Percentiles rank a stretch among this genome's conserved stretches.
Evolutionary conservation across 2,329 filamentous ascomycete species (phyloP).

Genomic region (Alternaria incomplexa): DNA sequence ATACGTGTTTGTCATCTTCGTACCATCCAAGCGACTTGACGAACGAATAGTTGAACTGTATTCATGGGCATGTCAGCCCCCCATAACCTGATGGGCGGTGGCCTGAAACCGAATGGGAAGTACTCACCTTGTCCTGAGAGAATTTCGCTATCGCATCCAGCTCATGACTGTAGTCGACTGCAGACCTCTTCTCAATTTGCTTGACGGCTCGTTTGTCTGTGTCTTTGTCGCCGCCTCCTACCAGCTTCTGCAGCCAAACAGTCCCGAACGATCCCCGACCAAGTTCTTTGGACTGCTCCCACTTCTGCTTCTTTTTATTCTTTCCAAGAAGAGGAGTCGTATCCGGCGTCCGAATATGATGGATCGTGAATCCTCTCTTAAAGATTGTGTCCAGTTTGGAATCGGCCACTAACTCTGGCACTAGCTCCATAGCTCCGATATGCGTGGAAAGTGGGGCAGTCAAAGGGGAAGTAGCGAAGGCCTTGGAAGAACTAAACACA

Average conservation of each 20-base stretch:
- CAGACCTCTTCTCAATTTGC: too few species aligned
- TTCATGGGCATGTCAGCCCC: too few species aligned
- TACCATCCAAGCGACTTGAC: not conserved
- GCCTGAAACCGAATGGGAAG: too few species aligned
- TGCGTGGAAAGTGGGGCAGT: not conserved
- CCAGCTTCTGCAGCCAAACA: too few species aligned
- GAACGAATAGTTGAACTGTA: not conserved
- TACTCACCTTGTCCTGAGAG: not conserved
- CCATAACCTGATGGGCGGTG: fast-evolving
- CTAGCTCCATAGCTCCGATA: not conserved
- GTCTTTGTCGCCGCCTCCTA: too few species aligned
- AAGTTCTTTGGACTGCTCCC: too few species aligned
- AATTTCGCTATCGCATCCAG: not conserved
- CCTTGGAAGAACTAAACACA: not conserved
- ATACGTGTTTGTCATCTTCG: not conserved
- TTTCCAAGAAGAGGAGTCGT: too few species aligned
- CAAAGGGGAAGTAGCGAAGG: not conserved
- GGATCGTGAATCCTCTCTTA: not conserved
- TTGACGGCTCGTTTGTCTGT: too few species aligned
- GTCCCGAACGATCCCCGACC: too few species aligned
- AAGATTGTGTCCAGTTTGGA: not conserved
- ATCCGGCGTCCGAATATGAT: too few species aligned
- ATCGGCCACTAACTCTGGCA: not conserved
- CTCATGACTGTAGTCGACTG: too few species aligned
- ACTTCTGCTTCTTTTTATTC: too few species aligned